phyloP scores from a whole-genome alignment of 164 flowering plant genomes.

The Vitis vinifera region ASM3070453v1 NC_081807.1:3847501-3848000 shows the following conservation, averaged over 20 bases:
- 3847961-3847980: no score
- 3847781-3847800: neutral
- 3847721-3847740: constrained; percentile 44
- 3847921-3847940: no score
- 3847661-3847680: constrained; percentile 36
- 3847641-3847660: constrained; percentile 57
- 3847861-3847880: no score
- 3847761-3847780: neutral
- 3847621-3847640: constrained; percentile 56
- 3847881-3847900: no score
- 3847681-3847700: constrained; percentile 31
- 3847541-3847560: constrained; percentile 56
- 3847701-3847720: constrained; percentile 54
- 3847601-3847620: constrained; percentile 37
- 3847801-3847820: no score
- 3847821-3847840: neutral
- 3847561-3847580: constrained; percentile 26
- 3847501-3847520: constrained; percentile 44
- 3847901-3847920: no score
- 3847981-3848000: no score
- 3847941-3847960: no score
- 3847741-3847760: constrained; percentile 43
- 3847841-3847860: neutral
- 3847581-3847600: constrained; percentile 32
- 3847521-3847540: constrained; percentile 57